phyloP scores from a whole-genome alignment of 495 filamentous ascomycete species.

The Annulohypoxylon stygium region DNA sequence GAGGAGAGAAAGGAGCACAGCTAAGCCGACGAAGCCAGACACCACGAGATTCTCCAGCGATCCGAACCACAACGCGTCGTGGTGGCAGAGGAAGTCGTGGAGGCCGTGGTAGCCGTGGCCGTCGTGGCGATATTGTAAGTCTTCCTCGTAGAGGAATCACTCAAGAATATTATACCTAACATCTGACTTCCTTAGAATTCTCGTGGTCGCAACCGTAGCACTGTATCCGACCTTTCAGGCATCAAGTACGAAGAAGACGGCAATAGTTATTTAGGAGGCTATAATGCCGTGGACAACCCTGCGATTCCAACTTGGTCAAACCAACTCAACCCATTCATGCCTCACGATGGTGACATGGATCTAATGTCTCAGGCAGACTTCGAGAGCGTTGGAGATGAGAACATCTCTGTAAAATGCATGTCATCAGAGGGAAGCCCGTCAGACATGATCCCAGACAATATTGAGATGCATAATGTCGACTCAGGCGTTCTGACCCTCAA shows the following conservation, averaged over 20 bases:
- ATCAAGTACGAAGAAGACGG: slow-evolving; percentile 54
- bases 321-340: slow-evolving; percentile 30
- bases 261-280: slow-evolving; percentile 30
- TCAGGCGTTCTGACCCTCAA: slow-evolving; percentile 70
- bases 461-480: slow-evolving; percentile 50
- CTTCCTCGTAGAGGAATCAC: not conserved
- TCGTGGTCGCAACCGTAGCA: slow-evolving; percentile 3
- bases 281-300: slow-evolving; percentile 35
- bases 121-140: slow-evolving; percentile 41
- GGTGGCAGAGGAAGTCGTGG: slow-evolving; percentile 36
- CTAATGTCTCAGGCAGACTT: slow-evolving; percentile 1
- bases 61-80: slow-evolving; percentile 10
- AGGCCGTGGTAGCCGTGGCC: slow-evolving; percentile 22
- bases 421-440: slow-evolving; percentile 55
- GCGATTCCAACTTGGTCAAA: slow-evolving; percentile 37
- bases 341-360: slow-evolving; percentile 18
- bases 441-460: slow-evolving; percentile 48
- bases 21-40: slow-evolving; percentile 36
- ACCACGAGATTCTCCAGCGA: slow-evolving; percentile 4
- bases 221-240: not conserved
- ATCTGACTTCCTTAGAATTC: slow-evolving; percentile 10
- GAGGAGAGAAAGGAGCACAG: slow-evolving; percentile 70
- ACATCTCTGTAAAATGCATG: slow-evolving; percentile 40
- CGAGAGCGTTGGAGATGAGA: slow-evolving; percentile 30
- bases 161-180: slow-evolving; percentile 19